Evolutionary conservation across 805 yeast genomes (phyloP).

Genomic region (Barnettozyma wickerhamii): DNA sequence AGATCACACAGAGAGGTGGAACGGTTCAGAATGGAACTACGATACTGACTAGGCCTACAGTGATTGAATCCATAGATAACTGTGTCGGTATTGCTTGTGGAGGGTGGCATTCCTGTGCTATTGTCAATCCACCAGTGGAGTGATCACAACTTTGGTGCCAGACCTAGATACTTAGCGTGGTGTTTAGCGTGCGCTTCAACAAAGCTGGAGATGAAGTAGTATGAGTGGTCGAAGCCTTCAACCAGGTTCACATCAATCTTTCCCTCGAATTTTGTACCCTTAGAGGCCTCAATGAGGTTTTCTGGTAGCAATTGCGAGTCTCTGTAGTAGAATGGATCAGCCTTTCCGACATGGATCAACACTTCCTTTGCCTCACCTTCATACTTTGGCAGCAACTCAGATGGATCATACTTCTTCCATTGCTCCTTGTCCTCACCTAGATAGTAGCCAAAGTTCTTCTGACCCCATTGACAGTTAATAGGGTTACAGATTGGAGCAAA

Average conservation of each 20-base stretch:
- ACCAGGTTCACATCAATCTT: conserved; percentile 56
- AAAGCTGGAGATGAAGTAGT: conserved; percentile 78
- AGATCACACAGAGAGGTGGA: conserved; percentile 19
- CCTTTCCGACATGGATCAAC: conserved; percentile 77
- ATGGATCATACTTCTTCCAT: conserved; percentile 86
- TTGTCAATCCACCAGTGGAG: conserved; percentile 37
- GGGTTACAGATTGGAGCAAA: conserved; percentile 92
- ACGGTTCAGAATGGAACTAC: conserved; percentile 22
- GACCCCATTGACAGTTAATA: conserved; percentile 76
- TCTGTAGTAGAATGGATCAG: conserved; percentile 64
- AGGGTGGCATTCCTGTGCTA: conserved; percentile 79
- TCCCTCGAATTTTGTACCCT: conserved; percentile 54
- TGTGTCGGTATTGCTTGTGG: conserved; percentile 49
- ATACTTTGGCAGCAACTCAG: conserved; percentile 58
- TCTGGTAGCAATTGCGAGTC: conserved; percentile 73
- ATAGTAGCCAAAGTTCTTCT: conserved; percentile 76
- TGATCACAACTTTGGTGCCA: conserved; percentile 18
- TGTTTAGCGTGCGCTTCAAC: conserved; percentile 79
- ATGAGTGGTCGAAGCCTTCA: conserved; percentile 89
- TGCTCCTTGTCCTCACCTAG: conserved; percentile 47
- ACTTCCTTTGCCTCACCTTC: conserved; percentile 49
- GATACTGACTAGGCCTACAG: conserved; percentile 40
- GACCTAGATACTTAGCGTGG: conserved; percentile 65
- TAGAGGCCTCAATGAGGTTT: conserved; percentile 53
- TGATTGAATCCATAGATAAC: conserved; percentile 29